Conservation (phyloP, 768 basidiomycete species). For the Coprinopsis cinerea region DNA sequence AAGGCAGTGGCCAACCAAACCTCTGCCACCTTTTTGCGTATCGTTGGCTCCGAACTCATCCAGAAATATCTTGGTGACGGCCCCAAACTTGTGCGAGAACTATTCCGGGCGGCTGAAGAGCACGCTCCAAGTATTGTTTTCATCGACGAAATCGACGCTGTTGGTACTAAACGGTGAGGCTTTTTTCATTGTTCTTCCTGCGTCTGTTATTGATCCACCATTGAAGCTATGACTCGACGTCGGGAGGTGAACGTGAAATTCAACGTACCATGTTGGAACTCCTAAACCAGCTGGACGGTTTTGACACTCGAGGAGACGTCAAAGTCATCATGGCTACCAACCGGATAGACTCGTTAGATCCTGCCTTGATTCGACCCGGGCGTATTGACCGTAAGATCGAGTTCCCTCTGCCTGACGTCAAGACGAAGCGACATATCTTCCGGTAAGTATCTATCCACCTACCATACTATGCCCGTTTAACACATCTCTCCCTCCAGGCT, state of each 20-base stretch:
- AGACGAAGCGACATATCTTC: constrained; percentile 99
- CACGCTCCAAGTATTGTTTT: constrained; percentile 98
- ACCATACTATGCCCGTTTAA: not conserved
- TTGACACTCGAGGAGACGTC: constrained; percentile 98
- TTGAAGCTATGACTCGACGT: constrained; percentile 91
- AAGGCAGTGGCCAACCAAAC: constrained; percentile 99
- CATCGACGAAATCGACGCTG: constrained; percentile 98
- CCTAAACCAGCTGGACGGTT: constrained; percentile 98
- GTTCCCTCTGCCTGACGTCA: constrained; percentile 94
- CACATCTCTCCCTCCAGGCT: constrained; percentile 38
- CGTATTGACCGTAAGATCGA: constrained; percentile 99
- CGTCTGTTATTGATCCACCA: constrained; percentile 8
- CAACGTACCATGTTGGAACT: constrained; percentile 99
- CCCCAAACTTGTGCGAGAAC: constrained; percentile 93
- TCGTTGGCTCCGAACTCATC: constrained; percentile 96
- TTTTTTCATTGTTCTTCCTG: not conserved
- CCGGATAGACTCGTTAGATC: constrained; percentile 94
- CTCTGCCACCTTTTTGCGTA: constrained; percentile 94
- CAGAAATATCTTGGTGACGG: constrained; percentile 99
- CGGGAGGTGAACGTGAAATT: constrained; percentile 98
- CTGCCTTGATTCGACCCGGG: constrained; percentile 95
- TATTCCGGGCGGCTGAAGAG: constrained; percentile 96
- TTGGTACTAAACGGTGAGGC: constrained; percentile 95
- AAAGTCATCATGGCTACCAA: constrained; percentile 99
- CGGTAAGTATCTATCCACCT: constrained; percentile 37